Conservation (phyloP, 345 rosid genomes). For the Arabidopsis suecica region DNA sequence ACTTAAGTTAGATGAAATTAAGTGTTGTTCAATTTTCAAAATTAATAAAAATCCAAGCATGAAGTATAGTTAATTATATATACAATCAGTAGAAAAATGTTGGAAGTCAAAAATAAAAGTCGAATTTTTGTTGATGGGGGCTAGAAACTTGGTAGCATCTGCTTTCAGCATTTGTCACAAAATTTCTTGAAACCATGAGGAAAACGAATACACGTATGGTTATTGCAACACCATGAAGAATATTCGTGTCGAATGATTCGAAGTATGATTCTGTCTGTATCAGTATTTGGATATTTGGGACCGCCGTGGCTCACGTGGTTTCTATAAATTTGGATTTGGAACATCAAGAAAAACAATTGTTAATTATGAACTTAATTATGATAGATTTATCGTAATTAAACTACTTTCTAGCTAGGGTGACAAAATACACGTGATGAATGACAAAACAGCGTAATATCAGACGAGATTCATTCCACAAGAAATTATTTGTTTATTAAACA, state of each 20-base stretch:
- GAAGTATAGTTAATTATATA: too few relatives aligned
- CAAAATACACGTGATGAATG: background rate
- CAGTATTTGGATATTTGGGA: conserved; percentile 3
- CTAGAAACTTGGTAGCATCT: conserved; percentile 5
- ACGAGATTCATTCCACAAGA: background rate
- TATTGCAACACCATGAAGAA: background rate
- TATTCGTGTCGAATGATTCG: conserved; percentile 30
- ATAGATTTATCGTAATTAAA: background rate
- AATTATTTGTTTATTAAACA: background rate
- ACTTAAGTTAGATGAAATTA: background rate
- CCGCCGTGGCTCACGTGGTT: conserved; percentile 11
- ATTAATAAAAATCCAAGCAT: too few relatives aligned
- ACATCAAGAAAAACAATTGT: background rate
- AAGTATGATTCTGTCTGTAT: conserved; percentile 4
- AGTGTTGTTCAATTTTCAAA: too few relatives aligned
- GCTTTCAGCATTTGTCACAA: conserved; percentile 17
- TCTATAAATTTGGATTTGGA: background rate
- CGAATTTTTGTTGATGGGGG: background rate
- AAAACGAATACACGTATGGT: background rate
- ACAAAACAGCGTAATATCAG: background rate
- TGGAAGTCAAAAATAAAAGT: too few relatives aligned
- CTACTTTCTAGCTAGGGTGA: background rate
- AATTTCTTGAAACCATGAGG: background rate
- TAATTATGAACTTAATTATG: too few relatives aligned
- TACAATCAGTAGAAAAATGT: too few relatives aligned